Percentiles rank a stretch among this genome's conserved stretches.
These are phyloP conservation scores for Fistulinella cinereoalba DNA, from an alignment of 1,284 basidiomycete species.

Conservation along the genomic window DNA sequence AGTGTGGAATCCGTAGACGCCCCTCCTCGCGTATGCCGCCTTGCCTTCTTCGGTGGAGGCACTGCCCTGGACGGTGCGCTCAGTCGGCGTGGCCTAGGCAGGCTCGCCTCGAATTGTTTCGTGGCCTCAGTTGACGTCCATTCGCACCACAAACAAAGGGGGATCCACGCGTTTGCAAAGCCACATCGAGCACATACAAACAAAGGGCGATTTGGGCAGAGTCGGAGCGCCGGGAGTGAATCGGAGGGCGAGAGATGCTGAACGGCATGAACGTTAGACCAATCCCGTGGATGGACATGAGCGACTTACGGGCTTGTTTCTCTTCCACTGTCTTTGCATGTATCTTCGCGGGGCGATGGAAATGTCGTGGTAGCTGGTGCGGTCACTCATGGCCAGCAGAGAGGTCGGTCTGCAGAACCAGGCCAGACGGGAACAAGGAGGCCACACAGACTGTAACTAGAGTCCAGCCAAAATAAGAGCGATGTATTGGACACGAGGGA, in stretches of 20 bases:
- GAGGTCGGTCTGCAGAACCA: no score
- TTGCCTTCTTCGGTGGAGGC: slow-evolving; percentile 16
- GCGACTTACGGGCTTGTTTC: slow-evolving; percentile 32
- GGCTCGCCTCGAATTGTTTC: slow-evolving; percentile 37
- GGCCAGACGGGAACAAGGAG: slow-evolving; percentile 7
- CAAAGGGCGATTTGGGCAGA: slow-evolving; percentile 45
- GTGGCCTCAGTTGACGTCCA: slow-evolving; percentile 44
- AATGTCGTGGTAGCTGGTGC: slow-evolving; percentile 15
- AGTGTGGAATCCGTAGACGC: slow-evolving; percentile 21
- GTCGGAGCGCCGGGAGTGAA: slow-evolving; percentile 52
- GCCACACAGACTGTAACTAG: not conserved
- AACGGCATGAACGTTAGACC: no score
- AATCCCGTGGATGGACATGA: no score
- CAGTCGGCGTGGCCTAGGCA: slow-evolving; percentile 34
- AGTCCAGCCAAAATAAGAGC: slow-evolving; percentile 26
- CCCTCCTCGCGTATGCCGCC: slow-evolving; percentile 11
- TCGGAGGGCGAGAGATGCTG: slow-evolving; percentile 46
- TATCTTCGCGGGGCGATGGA: slow-evolving; percentile 29
- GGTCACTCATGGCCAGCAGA: slow-evolving; percentile 14
- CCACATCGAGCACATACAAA: slow-evolving; percentile 52
- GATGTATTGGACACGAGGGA: slow-evolving; percentile 29
- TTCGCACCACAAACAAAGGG: slow-evolving; percentile 57
- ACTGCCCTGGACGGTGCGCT: slow-evolving; percentile 39
- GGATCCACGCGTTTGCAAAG: slow-evolving; percentile 49
- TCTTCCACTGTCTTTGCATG: slow-evolving; percentile 36